A percentile compares a stretch with the other conserved stretches of the same genome.
phyloP scores from a whole-genome alignment of 345 rosid genomes.

The Psidium friedrichsthalianum region DNA sequence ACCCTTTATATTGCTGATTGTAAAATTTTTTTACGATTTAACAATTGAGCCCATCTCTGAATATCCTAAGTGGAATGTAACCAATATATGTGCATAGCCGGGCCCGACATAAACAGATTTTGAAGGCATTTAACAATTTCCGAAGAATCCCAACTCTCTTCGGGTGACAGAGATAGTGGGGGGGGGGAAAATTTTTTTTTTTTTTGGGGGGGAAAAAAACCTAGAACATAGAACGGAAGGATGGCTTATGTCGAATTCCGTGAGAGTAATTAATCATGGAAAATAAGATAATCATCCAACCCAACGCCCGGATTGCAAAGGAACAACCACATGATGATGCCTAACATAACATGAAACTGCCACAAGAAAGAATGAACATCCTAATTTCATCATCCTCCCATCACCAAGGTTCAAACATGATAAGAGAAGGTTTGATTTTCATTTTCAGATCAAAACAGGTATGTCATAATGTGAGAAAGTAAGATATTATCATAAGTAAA shows the following conservation, averaged over 20 bases:
- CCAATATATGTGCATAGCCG: no score
- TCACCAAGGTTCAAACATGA: background rate
- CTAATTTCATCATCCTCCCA: background rate
- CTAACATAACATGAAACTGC: background rate
- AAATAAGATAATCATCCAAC: background rate
- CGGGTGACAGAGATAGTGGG: slow-evolving; percentile 85
- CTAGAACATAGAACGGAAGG: slow-evolving; percentile 16
- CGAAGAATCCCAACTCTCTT: slow-evolving; percentile 56
- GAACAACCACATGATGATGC: background rate
- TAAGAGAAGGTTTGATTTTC: background rate
- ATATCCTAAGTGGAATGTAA: no score
- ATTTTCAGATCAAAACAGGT: background rate
- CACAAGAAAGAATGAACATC: background rate
- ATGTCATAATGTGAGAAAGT: background rate
- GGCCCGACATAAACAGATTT: no score
- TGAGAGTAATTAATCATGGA: background rate
- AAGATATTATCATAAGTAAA: no score
- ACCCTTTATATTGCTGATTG: no score
- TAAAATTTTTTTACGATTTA: no score
- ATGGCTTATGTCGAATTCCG: background rate
- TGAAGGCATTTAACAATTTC: no score
- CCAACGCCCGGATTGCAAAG: background rate
- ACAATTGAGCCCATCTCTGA: no score
- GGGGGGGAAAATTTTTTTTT: no score
- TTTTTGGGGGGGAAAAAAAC: no score